These are phyloP conservation scores for Mitragyna speciosa DNA, from an alignment of 257 asterid species.

Conservation along the genomic window DNA sequence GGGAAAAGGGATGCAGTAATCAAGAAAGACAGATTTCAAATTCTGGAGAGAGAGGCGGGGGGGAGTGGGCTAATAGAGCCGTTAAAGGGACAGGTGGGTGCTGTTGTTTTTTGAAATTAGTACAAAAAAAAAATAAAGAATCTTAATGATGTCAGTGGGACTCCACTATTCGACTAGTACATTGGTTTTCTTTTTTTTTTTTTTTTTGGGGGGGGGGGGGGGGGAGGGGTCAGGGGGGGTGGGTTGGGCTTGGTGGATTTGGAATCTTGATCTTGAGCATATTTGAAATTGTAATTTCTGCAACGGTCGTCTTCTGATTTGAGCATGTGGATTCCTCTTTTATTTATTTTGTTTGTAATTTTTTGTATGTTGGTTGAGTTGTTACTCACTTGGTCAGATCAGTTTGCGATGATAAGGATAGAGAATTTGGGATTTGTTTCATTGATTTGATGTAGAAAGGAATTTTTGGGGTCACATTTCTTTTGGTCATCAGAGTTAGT, in stretches of 20 bases:
- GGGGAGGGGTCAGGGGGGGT: no score
- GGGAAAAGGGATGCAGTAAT: conserved; percentile 35
- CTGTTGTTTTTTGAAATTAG: conserved; percentile 4
- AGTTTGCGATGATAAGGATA: neutral
- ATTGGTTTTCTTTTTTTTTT: neutral
- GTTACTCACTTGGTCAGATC: no score
- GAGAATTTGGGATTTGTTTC: neutral
- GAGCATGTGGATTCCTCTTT: neutral
- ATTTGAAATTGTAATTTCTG: conserved; percentile 9
- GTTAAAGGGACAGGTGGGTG: conserved; percentile 36
- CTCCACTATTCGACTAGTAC: neutral
- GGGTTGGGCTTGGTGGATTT: neutral
- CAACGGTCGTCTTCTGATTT: conserved; percentile 1
- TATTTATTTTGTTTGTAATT: neutral
- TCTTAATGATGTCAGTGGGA: conserved; percentile 21
- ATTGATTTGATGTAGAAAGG: neutral
- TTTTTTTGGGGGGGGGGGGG: neutral
- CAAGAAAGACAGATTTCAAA: conserved; percentile 64
- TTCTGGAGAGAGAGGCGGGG: conserved; percentile 36
- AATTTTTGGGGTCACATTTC: no score
- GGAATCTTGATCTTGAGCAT: conserved; percentile 11
- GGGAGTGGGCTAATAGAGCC: conserved; percentile 49
- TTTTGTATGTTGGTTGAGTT: neutral
- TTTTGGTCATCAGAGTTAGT: no score
- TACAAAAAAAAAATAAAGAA: conserved; percentile 21